These are phyloP conservation scores for Oxytropis ochrocephala DNA, from an alignment of 306 rosid species.

Conservation along the genomic window DNA sequence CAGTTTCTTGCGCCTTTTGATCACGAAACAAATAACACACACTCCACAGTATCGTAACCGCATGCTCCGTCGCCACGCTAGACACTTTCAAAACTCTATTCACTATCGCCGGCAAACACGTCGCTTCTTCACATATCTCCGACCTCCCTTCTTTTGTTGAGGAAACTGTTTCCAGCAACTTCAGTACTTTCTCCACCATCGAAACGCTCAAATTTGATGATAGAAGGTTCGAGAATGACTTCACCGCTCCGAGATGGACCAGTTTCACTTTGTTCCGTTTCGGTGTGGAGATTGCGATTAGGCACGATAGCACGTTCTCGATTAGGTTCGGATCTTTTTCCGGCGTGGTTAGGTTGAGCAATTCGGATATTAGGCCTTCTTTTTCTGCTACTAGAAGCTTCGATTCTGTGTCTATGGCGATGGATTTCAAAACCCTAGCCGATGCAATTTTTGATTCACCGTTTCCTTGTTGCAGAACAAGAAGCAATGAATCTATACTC, in stretches of 20 bases:
- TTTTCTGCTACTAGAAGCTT: slow-evolving; percentile 57
- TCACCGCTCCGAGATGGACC: slow-evolving; percentile 51
- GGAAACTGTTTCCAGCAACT: slow-evolving; percentile 63
- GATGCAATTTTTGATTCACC: slow-evolving; percentile 41
- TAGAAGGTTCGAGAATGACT: slow-evolving; percentile 32
- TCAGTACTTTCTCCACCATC: slow-evolving; percentile 54
- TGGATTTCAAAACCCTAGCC: slow-evolving; percentile 39
- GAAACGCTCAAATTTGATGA: slow-evolving; percentile 26
- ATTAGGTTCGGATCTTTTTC: slow-evolving; percentile 42
- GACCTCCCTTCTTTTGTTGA: slow-evolving; percentile 69
- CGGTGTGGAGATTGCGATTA: slow-evolving; percentile 50
- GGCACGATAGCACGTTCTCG: slow-evolving; percentile 50
- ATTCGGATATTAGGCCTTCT: slow-evolving; percentile 44
- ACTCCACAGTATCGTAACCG: slow-evolving; percentile 83
- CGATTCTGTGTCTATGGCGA: slow-evolving; percentile 51
- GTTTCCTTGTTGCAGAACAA: slow-evolving; percentile 45
- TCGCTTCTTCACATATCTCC: slow-evolving; percentile 51
- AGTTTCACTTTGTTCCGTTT: slow-evolving; percentile 43
- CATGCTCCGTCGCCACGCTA: slow-evolving; percentile 69
- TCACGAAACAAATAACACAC: slow-evolving; percentile 69
- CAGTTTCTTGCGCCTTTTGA: slow-evolving; percentile 59
- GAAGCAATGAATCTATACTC: slow-evolving; percentile 42
- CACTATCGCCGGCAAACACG: slow-evolving; percentile 55
- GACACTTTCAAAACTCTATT: slow-evolving; percentile 68
- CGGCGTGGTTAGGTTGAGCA: slow-evolving; percentile 41